These are phyloP conservation scores for Aphanocladium album DNA, from an alignment of 2,329 filamentous ascomycete species.

Conservation along the genomic window DNA sequence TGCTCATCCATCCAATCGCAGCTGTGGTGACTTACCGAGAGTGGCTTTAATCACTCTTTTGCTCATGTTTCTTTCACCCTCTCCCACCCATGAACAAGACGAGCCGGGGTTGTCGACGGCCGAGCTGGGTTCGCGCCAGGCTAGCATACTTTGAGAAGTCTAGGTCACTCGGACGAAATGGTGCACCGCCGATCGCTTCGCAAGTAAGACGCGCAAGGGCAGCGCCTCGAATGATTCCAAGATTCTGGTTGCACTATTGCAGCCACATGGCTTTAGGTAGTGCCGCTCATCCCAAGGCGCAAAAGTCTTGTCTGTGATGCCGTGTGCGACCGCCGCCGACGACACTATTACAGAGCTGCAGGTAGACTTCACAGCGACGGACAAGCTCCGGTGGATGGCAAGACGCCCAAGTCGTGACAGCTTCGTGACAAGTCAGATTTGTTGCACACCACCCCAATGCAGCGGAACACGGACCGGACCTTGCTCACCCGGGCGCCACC, in stretches of 20 bases:
- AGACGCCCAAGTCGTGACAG: not conserved
- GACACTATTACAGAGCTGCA: not conserved
- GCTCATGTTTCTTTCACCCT: not conserved
- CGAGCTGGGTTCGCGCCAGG: not conserved
- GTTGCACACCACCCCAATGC: not conserved
- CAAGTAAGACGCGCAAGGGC: not conserved
- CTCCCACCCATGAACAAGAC: not conserved
- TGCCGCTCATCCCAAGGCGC: not conserved
- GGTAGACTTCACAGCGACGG: not conserved
- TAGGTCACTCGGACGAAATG: not conserved
- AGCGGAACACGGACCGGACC: slow-evolving; percentile 13
- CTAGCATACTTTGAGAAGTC: not conserved
- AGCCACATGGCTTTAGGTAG: not conserved
- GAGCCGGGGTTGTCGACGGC: not conserved
- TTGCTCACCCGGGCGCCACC: slow-evolving; percentile 7
- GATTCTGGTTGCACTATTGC: not conserved
- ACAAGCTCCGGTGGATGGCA: not conserved
- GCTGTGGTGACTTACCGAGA: not conserved
- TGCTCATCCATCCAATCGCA: not conserved
- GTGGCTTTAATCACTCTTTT: not conserved
- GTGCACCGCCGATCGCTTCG: not conserved
- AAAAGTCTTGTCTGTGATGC: not conserved
- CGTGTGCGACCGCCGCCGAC: not conserved
- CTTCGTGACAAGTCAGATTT: slow-evolving; percentile 7
- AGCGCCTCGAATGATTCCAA: not conserved